Evolutionary conservation across 352 stramenopile species (phyloP).

Genomic region (Phytopythium boreale): DNA sequence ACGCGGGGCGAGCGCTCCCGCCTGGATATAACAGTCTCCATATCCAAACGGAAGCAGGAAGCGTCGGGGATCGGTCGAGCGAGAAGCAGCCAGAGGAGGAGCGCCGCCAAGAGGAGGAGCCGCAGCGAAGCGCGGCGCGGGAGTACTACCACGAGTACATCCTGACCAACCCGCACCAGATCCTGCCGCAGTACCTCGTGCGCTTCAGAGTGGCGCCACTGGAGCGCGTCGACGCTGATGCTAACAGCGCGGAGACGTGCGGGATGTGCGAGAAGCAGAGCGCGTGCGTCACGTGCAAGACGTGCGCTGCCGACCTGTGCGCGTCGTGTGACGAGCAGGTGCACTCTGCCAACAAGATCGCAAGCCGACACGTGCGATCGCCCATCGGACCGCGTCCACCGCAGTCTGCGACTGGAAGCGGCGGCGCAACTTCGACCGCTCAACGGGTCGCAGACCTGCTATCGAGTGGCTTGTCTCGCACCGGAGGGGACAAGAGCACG

Average conservation of each 20-base stretch:
- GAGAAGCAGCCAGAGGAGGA: not conserved
- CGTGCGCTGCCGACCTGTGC: constrained; percentile 73
- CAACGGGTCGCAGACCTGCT: not conserved
- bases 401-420: not conserved
- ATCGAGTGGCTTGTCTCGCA: constrained; percentile 8
- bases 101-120: constrained; percentile 10
- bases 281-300: constrained; percentile 47
- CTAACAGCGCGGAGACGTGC: constrained; percentile 28
- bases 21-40: constrained; percentile 78
- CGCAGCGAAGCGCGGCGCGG: not conserved
- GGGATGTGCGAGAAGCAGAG: constrained; percentile 60
- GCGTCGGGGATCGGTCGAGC: not conserved
- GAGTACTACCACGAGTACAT: constrained; percentile 78
- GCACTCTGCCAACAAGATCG: constrained; percentile 81
- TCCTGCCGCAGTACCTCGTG: constrained; percentile 72
- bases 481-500: not conserved
- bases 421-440: not conserved
- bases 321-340: constrained; percentile 59
- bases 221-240: constrained; percentile 8
- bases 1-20: constrained; percentile 38
- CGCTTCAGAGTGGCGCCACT: constrained; percentile 44
- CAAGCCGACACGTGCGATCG: constrained; percentile 59
- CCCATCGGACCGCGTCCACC: constrained; percentile 13
- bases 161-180: constrained; percentile 50
- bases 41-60: constrained; percentile 20